A percentile compares a stretch with the other conserved stretches of the same genome.
Evolutionary conservation across 352 stramenopile genomes (phyloP).

Genomic region (Phytopythium kandeliae): DNA sequence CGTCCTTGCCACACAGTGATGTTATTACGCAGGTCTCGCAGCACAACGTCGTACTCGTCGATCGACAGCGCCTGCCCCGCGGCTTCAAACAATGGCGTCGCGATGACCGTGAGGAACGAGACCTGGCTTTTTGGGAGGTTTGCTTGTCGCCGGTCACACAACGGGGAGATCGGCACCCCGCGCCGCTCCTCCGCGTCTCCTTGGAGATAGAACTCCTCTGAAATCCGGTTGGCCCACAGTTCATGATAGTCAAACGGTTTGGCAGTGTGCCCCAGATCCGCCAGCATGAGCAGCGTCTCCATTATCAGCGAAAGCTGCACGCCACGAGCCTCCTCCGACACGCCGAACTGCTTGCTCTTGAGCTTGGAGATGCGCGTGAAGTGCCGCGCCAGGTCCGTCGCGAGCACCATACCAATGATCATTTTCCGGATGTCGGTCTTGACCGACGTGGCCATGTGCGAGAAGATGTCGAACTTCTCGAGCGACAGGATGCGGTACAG

Average conservation of each 20-base stretch:
- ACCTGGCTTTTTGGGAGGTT: constrained; percentile 63
- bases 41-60: constrained; percentile 47
- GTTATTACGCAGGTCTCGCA: constrained; percentile 47
- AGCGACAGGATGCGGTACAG: constrained; percentile 59
- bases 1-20: constrained; percentile 41
- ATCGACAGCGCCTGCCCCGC: constrained; percentile 52
- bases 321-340: constrained; percentile 36
- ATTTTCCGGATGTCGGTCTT: constrained; percentile 49
- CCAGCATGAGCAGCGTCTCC: constrained; percentile 70
- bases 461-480: constrained; percentile 61
- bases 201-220: constrained; percentile 64
- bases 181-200: constrained; percentile 55
- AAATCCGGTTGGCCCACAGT: constrained; percentile 53
- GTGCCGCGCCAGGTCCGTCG: constrained; percentile 69
- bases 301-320: constrained; percentile 59
- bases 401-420: constrained; percentile 74
- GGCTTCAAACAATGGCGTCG: constrained; percentile 56
- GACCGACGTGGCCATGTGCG: constrained; percentile 25
- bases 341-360: constrained; percentile 59
- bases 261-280: constrained; percentile 56
- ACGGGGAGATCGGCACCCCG: constrained; percentile 42
- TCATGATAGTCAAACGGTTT: constrained; percentile 64
- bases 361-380: constrained; percentile 68
- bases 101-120: constrained; percentile 58
- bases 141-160: constrained; percentile 52